Evolutionary conservation across 2,329 filamentous ascomycete genomes (phyloP), one percentile per base, ranked within the genome.

Genomic region (Colletotrichum gigasporum): DNA sequence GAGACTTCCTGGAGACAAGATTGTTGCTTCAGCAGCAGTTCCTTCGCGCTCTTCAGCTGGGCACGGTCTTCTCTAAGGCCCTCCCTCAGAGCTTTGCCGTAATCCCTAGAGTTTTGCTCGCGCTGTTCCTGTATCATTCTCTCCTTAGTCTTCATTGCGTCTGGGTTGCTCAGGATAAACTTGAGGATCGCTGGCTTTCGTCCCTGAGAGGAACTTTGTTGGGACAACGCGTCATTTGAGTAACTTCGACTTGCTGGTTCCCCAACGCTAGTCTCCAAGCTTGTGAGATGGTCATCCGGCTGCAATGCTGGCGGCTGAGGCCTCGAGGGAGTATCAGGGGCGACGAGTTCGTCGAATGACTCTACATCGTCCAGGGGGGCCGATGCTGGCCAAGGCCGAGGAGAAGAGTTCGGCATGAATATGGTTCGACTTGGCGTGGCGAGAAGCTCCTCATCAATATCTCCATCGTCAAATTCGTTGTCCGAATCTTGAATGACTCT

Each of bases 401-500:
- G 47, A 3, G 51, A 51, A 5, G 58, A 58, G 14, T 56, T 48
- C 20, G 55, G 26, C 53, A 51, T 37, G 41, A 34, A 30, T 11
- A 72, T 71, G 4, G 74, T 70, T 35, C 72, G 74, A 9, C 74
- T 74, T 8, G 74, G 76, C 11, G 82, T 78, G 5, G 80, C 80
- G 5, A 83, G 69, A 41, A 82, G 83, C 42, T 87, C 85, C 35
- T 87, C 85, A 37, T 88, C 85, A 44, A 82, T 82, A 42, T 87
- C 85, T 35, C 87, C 85, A 45, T 88, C 86, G 4, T 88, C 85
- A 45, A 82, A 83, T 42, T 87, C 85, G 42, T 87, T 85, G 44
- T 88, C 86, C 0, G 86, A 88, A 68, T 88, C 86, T 53, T 83
- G 78, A 39, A 88, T 82, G 6, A 86, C 72, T 32, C 77, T 74